These are phyloP conservation scores for Coemansia sp. DNA, from an alignment of 192 early-diverging fungal species.

Conservation along the genomic window DNA sequence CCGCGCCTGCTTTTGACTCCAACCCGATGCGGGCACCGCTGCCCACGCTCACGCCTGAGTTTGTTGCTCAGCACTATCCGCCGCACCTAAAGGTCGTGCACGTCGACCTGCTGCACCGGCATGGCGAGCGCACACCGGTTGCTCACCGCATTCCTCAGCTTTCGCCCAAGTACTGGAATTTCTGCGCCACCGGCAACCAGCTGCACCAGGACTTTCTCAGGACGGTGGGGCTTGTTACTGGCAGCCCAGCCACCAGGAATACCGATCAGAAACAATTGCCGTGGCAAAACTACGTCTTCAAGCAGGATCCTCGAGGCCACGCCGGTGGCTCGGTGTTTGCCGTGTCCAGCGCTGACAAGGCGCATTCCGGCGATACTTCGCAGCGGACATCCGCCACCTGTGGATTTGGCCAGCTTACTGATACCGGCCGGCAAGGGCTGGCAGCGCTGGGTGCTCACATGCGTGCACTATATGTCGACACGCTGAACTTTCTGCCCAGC, in stretches of 20 bases:
- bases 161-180: constrained; percentile 43
- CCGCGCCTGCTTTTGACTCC: neutral
- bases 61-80: constrained; percentile 51
- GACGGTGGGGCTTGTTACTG: constrained; percentile 13
- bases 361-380: constrained; percentile 15
- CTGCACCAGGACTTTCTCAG: constrained; percentile 36
- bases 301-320: constrained; percentile 3
- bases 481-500: constrained; percentile 44
- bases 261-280: neutral
- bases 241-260: neutral
- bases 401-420: constrained; percentile 60
- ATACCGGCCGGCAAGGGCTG: constrained; percentile 58
- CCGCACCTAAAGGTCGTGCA: constrained; percentile 37
- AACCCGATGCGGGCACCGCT: constrained; percentile 24
- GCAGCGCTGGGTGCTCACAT: constrained; percentile 47
- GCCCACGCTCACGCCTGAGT: constrained; percentile 42
- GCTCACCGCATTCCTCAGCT: constrained; percentile 14
- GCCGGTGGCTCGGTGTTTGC: constrained; percentile 22
- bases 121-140: constrained; percentile 50
- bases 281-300: constrained; percentile 32
- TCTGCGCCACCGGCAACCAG: constrained; percentile 30
- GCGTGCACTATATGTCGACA: constrained; percentile 57
- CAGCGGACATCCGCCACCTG: constrained; percentile 28
- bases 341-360: constrained; percentile 6
- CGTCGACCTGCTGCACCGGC: constrained; percentile 54